phyloP scores from a whole-genome alignment of 2,329 filamentous ascomycete species.

The Tricladium varicosporioides region DNA sequence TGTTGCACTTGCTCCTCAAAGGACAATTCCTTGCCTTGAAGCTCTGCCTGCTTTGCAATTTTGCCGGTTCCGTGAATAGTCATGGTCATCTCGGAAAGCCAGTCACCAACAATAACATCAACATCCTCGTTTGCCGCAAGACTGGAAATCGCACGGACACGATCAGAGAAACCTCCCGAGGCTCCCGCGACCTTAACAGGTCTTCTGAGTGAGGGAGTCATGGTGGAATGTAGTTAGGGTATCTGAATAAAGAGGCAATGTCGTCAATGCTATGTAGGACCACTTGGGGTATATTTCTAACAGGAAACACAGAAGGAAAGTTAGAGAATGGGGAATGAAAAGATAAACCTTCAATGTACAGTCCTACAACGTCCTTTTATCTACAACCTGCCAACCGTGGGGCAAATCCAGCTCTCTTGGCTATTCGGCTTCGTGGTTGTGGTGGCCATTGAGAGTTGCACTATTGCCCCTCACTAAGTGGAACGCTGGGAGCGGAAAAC shows the following conservation, averaged over 20 bases:
- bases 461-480: neutral
- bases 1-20: constrained; percentile 10
- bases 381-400: neutral
- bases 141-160: neutral
- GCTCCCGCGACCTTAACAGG: constrained; percentile 4
- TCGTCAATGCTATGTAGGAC: neutral
- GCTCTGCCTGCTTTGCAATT: constrained; percentile 15
- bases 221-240: neutral
- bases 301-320: neutral
- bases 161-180: constrained; percentile 1
- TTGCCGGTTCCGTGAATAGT: constrained; percentile 31
- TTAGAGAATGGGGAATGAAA: neutral
- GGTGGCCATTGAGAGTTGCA: neutral
- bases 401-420: neutral
- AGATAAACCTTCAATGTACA: neutral
- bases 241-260: neutral
- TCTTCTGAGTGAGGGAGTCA: constrained; percentile 5
- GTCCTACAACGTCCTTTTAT: neutral
- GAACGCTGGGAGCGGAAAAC: constrained; percentile 1
- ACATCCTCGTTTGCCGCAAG: constrained; percentile 37
- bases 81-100: constrained; percentile 39
- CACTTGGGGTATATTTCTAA: neutral
- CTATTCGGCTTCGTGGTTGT: neutral
- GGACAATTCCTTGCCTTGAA: neutral
- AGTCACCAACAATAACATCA: constrained; percentile 49